A percentile compares a stretch with the other conserved stretches of the same genome.
Conservation (phyloP, 2,329 filamentous ascomycete genomes). For the Aureobasidium sp. region DNA sequence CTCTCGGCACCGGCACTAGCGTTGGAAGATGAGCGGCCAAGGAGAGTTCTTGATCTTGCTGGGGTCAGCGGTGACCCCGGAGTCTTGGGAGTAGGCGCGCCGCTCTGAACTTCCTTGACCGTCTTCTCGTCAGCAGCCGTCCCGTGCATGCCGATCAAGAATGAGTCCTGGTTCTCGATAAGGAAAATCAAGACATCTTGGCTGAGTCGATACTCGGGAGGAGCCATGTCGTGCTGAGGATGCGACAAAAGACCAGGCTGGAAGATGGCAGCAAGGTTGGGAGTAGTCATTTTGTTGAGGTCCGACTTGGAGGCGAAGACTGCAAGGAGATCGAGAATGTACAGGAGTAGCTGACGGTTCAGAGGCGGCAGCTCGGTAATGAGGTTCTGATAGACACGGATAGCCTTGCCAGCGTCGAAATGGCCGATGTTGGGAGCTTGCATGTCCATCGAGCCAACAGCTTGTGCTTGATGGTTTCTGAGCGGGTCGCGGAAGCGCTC, state of each 20-base stretch:
- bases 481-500: conserved; percentile 83
- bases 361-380: conserved; percentile 90
- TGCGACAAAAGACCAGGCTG: conserved; percentile 95
- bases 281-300: conserved; percentile 91
- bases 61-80: conserved; percentile 36
- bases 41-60: conserved; percentile 42
- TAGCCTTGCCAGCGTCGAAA: conserved; percentile 67
- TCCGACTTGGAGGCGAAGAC: conserved; percentile 97
- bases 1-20: conserved; percentile 85
- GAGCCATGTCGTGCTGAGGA: conserved; percentile 89
- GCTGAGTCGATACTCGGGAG: conserved; percentile 85
- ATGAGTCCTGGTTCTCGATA: conserved; percentile 97
- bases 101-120: conserved; percentile 60
- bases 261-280: conserved; percentile 93
- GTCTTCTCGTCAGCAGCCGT: conserved; percentile 90
- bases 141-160: conserved; percentile 95
- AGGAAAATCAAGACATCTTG: conserved; percentile 96
- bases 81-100: conserved; percentile 46
- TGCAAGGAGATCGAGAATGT: conserved; percentile 89
- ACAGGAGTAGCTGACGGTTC: conserved; percentile 87
- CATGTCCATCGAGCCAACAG: conserved; percentile 57
- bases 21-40: conserved; percentile 74
- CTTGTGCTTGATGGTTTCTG: conserved; percentile 58
- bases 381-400: conserved; percentile 73
- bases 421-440: conserved; percentile 61